Percentiles rank a stretch among this genome's conserved stretches.
These are phyloP conservation scores for Hanseniaspora valbyensis DNA, from an alignment of 805 yeast species.

Conservation along the genomic window DNA sequence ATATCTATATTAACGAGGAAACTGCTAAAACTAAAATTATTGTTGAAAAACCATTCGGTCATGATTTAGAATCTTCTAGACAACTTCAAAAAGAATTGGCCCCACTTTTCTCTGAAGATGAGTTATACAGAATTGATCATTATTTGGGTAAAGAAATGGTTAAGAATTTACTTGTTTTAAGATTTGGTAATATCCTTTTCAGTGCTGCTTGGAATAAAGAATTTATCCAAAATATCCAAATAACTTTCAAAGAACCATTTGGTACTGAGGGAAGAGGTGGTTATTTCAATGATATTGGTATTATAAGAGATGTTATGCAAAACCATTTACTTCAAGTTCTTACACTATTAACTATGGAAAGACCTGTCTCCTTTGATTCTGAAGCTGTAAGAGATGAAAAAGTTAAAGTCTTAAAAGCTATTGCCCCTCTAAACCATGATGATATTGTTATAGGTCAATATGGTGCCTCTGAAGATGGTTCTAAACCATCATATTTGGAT, in stretches of 20 bases:
- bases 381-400: slow-evolving; percentile 94
- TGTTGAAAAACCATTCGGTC: slow-evolving; percentile 96
- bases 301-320: slow-evolving; percentile 96
- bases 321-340: slow-evolving; percentile 90
- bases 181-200: slow-evolving; percentile 84
- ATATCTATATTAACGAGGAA: slow-evolving; percentile 43
- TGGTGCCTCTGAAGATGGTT: slow-evolving; percentile 69
- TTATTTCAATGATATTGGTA: slow-evolving; percentile 88
- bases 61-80: slow-evolving; percentile 68
- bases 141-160: slow-evolving; percentile 97
- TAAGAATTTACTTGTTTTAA: slow-evolving; percentile 74
- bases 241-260: slow-evolving; percentile 92
- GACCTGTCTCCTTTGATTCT: slow-evolving; percentile 83
- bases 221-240: slow-evolving; percentile 68
- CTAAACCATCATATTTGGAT: slow-evolving; percentile 82
- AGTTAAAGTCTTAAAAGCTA: slow-evolving; percentile 79
- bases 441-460: slow-evolving; percentile 84
- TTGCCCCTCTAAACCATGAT: slow-evolving; percentile 51
- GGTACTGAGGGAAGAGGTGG: slow-evolving; percentile 99
- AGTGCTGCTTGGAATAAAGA: slow-evolving; percentile 82
- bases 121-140: slow-evolving; percentile 91
- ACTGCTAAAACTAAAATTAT: slow-evolving; percentile 70
- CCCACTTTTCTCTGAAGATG: slow-evolving; percentile 83
- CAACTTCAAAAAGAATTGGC: slow-evolving; percentile 65
- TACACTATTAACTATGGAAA: slow-evolving; percentile 87